These are phyloP conservation scores for Colletotrichum coccodes DNA, from an alignment of 2,329 filamentous ascomycete genomes.

Conservation along the genomic window DNA sequence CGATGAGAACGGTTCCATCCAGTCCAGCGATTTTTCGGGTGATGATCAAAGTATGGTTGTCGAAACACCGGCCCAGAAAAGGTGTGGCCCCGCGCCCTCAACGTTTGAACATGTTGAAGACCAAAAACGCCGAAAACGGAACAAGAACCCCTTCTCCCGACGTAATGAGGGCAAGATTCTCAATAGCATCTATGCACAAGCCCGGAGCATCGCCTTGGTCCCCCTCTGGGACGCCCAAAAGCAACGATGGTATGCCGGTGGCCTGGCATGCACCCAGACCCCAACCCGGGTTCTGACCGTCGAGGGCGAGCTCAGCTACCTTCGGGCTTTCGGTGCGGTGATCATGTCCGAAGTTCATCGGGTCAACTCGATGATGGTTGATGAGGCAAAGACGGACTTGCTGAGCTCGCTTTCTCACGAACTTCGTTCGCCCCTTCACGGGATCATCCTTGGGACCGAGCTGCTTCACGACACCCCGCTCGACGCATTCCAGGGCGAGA, in stretches of 20 bases:
- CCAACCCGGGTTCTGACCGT: slow-evolving; percentile 54
- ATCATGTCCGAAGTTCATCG: slow-evolving; percentile 67
- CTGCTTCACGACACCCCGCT: slow-evolving; percentile 62
- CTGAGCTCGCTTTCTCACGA: slow-evolving; percentile 71
- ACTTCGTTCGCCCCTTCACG: slow-evolving; percentile 69
- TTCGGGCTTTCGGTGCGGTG: slow-evolving; percentile 62
- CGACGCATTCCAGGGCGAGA: slow-evolving; percentile 51
- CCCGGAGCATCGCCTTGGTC: slow-evolving; percentile 57
- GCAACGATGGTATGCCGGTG: slow-evolving; percentile 59
- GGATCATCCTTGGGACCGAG: slow-evolving; percentile 65
- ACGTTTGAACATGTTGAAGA: too few relatives aligned
- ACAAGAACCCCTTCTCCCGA: slow-evolving; percentile 10
- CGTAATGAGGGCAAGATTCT: slow-evolving; percentile 43
- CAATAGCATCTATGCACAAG: slow-evolving; percentile 49
- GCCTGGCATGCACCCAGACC: slow-evolving; percentile 59
- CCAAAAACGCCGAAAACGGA: background rate
- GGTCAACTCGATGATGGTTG: slow-evolving; percentile 47
- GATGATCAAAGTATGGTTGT: slow-evolving; percentile 23
- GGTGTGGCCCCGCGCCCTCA: too few relatives aligned
- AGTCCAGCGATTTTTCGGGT: slow-evolving; percentile 42
- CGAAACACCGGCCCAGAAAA: background rate
- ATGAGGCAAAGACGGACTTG: slow-evolving; percentile 65
- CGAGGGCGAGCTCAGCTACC: slow-evolving; percentile 60
- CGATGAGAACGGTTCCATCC: slow-evolving; percentile 48
- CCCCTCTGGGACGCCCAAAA: slow-evolving; percentile 58